phyloP scores from a whole-genome alignment of 1,284 basidiomycete genomes.

The Porodaedalea pini region DNA sequence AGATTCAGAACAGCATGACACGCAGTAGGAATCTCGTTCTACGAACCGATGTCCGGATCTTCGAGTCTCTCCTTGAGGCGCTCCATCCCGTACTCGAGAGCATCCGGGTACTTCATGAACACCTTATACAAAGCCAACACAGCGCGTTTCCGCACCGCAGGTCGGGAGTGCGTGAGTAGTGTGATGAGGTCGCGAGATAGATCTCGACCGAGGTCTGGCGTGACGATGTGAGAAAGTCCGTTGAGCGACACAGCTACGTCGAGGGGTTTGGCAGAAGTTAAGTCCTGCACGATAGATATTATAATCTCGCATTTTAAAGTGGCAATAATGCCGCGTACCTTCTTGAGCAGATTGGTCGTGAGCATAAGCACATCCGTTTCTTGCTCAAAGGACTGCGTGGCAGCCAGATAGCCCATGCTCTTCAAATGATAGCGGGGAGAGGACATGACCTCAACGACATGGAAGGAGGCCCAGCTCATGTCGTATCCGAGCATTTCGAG shows the following conservation, averaged over 20 bases:
- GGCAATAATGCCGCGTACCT: constrained; percentile 52
- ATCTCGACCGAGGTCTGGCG: constrained; percentile 85
- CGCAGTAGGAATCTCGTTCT: constrained; percentile 23
- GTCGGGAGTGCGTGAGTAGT: constrained; percentile 88
- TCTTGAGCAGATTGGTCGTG: constrained; percentile 96
- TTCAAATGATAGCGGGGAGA: constrained; percentile 89
- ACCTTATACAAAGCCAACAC: constrained; percentile 80
- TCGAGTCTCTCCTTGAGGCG: constrained; percentile 81
- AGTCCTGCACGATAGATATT: constrained; percentile 54
- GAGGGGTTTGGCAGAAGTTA: constrained; percentile 65
- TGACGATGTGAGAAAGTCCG: constrained; percentile 86
- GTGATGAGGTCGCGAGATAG: constrained; percentile 83
- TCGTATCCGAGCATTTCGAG: constrained; percentile 92
- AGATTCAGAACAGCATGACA: constrained; percentile 1
- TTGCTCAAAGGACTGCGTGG: constrained; percentile 87
- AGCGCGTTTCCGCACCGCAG: constrained; percentile 87
- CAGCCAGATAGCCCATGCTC: constrained; percentile 93
- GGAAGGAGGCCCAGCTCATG: constrained; percentile 89
- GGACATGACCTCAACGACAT: constrained; percentile 98
- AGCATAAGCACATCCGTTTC: constrained; percentile 98
- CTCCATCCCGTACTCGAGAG: constrained; percentile 59
- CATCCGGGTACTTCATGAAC: constrained; percentile 77
- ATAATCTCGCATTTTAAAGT: constrained; percentile 21
- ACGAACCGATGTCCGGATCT: constrained; percentile 75
- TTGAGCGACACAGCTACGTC: constrained; percentile 84